Evolutionary conservation across 768 basidiomycete species (phyloP), one percentile per base, ranked within the genome.

Genomic region (Tulasnella sp.): DNA sequence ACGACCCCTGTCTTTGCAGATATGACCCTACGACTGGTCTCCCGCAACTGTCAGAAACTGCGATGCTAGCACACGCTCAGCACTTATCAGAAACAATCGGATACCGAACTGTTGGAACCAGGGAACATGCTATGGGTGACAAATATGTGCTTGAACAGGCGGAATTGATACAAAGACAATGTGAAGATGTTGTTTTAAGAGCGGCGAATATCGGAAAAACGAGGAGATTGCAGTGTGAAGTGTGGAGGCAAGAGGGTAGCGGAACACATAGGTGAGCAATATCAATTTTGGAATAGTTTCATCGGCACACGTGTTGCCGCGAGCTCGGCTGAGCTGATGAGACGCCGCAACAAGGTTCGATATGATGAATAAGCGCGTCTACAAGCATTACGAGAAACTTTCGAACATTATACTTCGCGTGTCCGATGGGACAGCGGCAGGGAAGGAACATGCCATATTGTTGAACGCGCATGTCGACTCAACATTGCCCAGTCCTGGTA

Each of bases 51-150:
- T 45, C 51, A 8, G 56, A 57, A 24, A 44, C 19, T 12, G 42
- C 53, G 5, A 57, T 57, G 9, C 33, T 57, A 10, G 31, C 24
- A 12, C 40, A 56, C 33, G n/a, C 55, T 7, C 32, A 37, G 9
- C 31, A 41, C 40, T 74, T 89, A 5, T 87, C 89, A 0, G 89
- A 91, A 61, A 79, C 76, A 4, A 88, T 91, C 40, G 92, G 91
- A 1, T 96, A 79, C 66, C 73, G 93, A 42, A 95, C 86, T 0
- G 86, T 93, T 8, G 93, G 93, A 1, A 90, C 91, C 0, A 71
- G 72, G 28, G 90, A 96, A 63, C 89, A 93, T 66, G 83, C 85
- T 0, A 63, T 77, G 24, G 89, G 83, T 3, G 91, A 95, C 58
- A 67, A 71, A 22, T 96, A 89, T 79, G 79, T 92, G 73, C 60